phyloP scores from a whole-genome alignment of 2,329 filamentous ascomycete genomes.

The Eurotiales sp. region DNA sequence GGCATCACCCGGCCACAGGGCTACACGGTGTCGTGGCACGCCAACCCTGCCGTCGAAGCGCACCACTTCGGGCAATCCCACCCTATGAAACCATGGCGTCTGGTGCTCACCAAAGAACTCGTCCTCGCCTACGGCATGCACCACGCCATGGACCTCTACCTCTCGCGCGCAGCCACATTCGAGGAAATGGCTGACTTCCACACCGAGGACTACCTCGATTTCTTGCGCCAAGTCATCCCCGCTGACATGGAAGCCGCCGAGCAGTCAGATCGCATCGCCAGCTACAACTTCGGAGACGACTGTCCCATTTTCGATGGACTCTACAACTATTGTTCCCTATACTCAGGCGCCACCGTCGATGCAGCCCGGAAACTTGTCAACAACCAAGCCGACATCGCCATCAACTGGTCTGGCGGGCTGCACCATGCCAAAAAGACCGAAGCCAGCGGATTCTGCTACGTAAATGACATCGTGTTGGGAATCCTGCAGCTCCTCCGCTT shows the following conservation, averaged over 20 bases:
- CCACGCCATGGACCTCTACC: conserved; percentile 92
- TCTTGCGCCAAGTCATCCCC: conserved; percentile 69
- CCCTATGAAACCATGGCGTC: conserved; percentile 98
- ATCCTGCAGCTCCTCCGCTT: conserved; percentile 82
- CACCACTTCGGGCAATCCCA: conserved; percentile 97
- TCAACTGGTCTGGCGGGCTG: conserved; percentile 94
- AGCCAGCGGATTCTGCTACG: conserved; percentile 95
- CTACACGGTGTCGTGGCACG: conserved; percentile 91
- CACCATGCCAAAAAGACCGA: conserved; percentile 95
- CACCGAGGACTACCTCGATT: conserved; percentile 83
- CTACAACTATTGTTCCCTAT: conserved; percentile 92
- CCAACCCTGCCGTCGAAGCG: conserved; percentile 89
- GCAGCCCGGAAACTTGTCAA: conserved; percentile 85
- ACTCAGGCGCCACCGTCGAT: conserved; percentile 84
- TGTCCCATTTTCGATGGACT: conserved; percentile 96
- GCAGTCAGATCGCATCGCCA: conserved; percentile 54
- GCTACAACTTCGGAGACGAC: conserved; percentile 88
- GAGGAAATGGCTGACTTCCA: conserved; percentile 88
- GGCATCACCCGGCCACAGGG: conserved; percentile 77
- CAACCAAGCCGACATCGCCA: conserved; percentile 86
- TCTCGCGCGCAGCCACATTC: conserved; percentile 76
- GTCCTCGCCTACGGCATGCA: conserved; percentile 95
- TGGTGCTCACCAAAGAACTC: conserved; percentile 91
- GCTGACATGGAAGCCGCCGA: conserved; percentile 64
- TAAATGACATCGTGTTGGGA: conserved; percentile 95